Evolutionary conservation across 2,329 filamentous ascomycete genomes (phyloP).

Genomic region (Ploettnerulaceae sp.): DNA sequence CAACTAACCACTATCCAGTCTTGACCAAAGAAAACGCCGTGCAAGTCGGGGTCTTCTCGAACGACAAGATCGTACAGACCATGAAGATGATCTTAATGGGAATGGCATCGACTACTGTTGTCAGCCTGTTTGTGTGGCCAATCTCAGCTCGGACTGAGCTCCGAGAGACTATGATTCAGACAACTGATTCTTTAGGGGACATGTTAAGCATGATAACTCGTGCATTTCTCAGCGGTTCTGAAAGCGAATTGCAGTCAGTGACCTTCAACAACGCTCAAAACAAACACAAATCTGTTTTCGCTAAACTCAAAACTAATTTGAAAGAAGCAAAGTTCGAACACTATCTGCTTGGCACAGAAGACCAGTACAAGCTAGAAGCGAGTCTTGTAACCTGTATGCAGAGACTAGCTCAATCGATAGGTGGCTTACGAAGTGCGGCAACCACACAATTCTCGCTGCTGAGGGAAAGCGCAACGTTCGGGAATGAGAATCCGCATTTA

Average conservation of each 20-base stretch:
- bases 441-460: slow-evolving; percentile 83
- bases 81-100: slow-evolving; percentile 81
- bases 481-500: slow-evolving; percentile 19
- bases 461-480: slow-evolving; percentile 47
- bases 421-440: slow-evolving; percentile 84
- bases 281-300: slow-evolving; percentile 62
- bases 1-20: slow-evolving; percentile 37
- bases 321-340: slow-evolving; percentile 87
- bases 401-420: slow-evolving; percentile 79
- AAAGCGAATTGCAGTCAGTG: slow-evolving; percentile 66
- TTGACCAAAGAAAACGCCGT: slow-evolving; percentile 89
- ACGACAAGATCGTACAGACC: slow-evolving; percentile 75
- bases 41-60: slow-evolving; percentile 74
- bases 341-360: slow-evolving; percentile 74
- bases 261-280: slow-evolving; percentile 58
- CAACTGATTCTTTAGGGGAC: slow-evolving; percentile 70
- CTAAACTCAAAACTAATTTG: slow-evolving; percentile 68
- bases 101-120: slow-evolving; percentile 63
- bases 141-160: slow-evolving; percentile 71
- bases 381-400: slow-evolving; percentile 80
- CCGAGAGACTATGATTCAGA: slow-evolving; percentile 66
- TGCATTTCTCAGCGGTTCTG: slow-evolving; percentile 77
- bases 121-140: slow-evolving; percentile 75
- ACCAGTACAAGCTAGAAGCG: slow-evolving; percentile 72
- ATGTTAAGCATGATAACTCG: slow-evolving; percentile 78